Conservation (phyloP, 345 rosid species). For the Populus euphratica region DNA sequence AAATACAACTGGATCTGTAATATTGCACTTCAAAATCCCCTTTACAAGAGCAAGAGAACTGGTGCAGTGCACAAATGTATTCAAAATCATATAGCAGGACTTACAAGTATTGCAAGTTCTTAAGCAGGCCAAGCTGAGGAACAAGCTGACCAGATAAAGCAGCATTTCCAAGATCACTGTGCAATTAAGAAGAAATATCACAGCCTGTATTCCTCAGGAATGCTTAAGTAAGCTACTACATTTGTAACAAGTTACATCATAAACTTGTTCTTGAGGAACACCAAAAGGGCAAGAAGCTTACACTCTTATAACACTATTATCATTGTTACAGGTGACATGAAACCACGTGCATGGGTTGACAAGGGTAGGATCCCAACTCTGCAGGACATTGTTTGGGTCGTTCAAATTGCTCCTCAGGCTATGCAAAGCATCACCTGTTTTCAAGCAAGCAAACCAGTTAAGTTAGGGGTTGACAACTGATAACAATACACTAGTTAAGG, state of each 20-base stretch:
- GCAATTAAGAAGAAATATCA: slow-evolving; percentile 9
- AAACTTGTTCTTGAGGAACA: slow-evolving; percentile 3
- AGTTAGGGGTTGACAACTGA: neutral
- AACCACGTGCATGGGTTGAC: slow-evolving; percentile 98
- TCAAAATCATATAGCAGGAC: slow-evolving; percentile 20
- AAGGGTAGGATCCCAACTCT: slow-evolving; percentile 98
- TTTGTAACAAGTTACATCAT: neutral
- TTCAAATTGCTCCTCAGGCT: slow-evolving; percentile 59
- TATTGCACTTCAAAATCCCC: neutral
- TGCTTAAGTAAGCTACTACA: slow-evolving; percentile 1
- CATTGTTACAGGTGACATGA: slow-evolving; percentile 93
- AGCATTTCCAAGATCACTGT: slow-evolving; percentile 95
- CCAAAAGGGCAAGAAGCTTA: slow-evolving; percentile 29
- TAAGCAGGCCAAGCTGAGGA: slow-evolving; percentile 85
- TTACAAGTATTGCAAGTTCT: slow-evolving; percentile 92
- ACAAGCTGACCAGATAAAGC: slow-evolving; percentile 92
- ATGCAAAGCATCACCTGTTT: slow-evolving; percentile 93
- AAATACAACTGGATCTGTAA: neutral
- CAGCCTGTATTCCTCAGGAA: neutral
- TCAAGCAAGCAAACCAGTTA: neutral
- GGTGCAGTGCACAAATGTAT: neutral
- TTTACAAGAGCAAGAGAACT: neutral
- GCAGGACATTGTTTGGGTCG: slow-evolving; percentile 91
- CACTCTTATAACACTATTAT: slow-evolving; percentile 94
- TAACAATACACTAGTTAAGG: neutral